phyloP scores from a whole-genome alignment of 2,329 filamentous ascomycete species.

The Paracorniculantispora psalliotae region DNA sequence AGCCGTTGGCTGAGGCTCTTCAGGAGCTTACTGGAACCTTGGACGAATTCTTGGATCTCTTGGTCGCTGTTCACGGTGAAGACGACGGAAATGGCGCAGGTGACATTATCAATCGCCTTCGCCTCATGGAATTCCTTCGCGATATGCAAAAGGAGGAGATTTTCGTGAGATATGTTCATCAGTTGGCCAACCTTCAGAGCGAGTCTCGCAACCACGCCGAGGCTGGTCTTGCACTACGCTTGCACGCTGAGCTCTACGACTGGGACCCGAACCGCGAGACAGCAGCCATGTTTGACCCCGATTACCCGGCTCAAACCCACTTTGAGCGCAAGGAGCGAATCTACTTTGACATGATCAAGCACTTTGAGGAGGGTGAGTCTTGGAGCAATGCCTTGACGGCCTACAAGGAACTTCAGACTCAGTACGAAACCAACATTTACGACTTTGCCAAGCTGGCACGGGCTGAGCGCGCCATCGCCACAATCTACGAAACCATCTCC shows the following conservation, averaged over 20 bases:
- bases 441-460: conserved; percentile 90
- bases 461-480: conserved; percentile 84
- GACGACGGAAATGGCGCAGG: conserved; percentile 70
- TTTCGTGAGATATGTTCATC: conserved; percentile 92
- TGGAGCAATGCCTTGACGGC: conserved; percentile 85
- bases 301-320: conserved; percentile 75
- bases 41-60: conserved; percentile 83
- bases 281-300: conserved; percentile 63
- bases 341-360: conserved; percentile 91
- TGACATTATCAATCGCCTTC: conserved; percentile 79
- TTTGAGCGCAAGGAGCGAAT: conserved; percentile 91
- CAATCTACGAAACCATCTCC: conserved; percentile 82
- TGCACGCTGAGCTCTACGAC: conserved; percentile 88
- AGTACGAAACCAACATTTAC: conserved; percentile 85
- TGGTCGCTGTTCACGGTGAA: conserved; percentile 82
- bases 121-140: conserved; percentile 91
- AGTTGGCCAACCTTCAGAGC: conserved; percentile 74
- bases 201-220: conserved; percentile 76
- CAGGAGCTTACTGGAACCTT: conserved; percentile 77
- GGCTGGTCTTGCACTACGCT: conserved; percentile 79
- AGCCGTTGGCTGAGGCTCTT: conserved; percentile 70
- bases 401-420: conserved; percentile 84
- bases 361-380: conserved; percentile 89
- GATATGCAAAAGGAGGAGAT: conserved; percentile 98
- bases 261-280: conserved; percentile 74